phyloP scores from a whole-genome alignment of 306 rosid species.

The Cicer pinnatifidum region DNA sequence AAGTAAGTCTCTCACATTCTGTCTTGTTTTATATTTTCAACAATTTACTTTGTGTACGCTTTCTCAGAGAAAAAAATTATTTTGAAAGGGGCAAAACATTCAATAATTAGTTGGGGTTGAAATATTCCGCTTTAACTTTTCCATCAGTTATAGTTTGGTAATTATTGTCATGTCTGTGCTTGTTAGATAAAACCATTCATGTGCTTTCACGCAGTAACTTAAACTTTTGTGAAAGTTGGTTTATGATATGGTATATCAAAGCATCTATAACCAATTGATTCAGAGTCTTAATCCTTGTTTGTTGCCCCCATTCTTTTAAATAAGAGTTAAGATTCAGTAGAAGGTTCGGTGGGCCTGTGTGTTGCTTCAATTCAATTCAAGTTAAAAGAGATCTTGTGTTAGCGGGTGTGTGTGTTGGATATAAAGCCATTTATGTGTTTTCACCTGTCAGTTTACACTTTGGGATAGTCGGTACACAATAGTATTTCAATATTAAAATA shows the following conservation, averaged over 20 bases:
- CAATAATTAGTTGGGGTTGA: constrained; percentile 20
- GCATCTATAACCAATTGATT: neutral
- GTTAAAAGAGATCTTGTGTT: neutral
- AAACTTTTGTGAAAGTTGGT: neutral
- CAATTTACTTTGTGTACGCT: constrained; percentile 25
- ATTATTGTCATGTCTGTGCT: constrained; percentile 13
- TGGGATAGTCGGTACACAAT: neutral
- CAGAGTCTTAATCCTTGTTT: neutral
- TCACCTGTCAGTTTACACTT: neutral
- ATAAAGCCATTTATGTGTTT: neutral
- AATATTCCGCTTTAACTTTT: constrained; percentile 24
- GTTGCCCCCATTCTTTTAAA: neutral
- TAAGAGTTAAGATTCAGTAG: neutral
- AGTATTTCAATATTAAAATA: constrained; percentile 3
- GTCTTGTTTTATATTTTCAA: constrained; percentile 8
- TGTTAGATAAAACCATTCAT: neutral
- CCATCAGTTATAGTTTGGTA: neutral
- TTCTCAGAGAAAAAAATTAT: constrained; percentile 7
- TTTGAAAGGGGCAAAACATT: constrained; percentile 28
- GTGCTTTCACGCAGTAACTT: neutral
- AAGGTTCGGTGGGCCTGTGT: neutral
- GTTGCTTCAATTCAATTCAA: neutral
- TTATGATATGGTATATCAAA: neutral
- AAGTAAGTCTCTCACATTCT: constrained; percentile 56
- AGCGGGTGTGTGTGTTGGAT: neutral